phyloP scores from a whole-genome alignment of 2,329 filamentous ascomycete genomes.

The Colletotrichum abscissum region DNA sequence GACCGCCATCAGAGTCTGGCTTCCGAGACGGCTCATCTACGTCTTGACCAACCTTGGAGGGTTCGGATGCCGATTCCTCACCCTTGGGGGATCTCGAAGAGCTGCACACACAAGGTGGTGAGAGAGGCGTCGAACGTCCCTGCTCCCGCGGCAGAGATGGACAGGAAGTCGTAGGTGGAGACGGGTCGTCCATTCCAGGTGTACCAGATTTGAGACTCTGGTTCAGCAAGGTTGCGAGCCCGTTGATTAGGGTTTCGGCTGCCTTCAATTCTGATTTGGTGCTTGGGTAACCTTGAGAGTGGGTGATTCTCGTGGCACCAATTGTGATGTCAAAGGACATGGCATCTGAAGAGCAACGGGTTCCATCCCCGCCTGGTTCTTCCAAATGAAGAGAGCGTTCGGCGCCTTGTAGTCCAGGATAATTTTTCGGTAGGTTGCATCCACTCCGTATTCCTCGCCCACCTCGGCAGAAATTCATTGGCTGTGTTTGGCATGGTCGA shows the following conservation, averaged over 20 bases:
- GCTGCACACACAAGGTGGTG: background rate
- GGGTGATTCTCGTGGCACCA: background rate
- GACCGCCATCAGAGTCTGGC: background rate
- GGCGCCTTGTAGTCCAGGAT: background rate
- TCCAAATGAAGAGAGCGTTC: background rate
- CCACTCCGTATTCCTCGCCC: background rate
- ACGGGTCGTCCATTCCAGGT: background rate
- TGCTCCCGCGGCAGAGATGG: background rate
- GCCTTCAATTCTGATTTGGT: background rate
- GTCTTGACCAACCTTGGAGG: background rate
- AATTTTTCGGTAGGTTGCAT: background rate
- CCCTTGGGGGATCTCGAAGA: background rate
- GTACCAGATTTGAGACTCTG: background rate
- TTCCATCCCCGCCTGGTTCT: rapidly evolving
- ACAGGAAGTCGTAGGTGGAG: background rate
- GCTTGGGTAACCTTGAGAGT: background rate
- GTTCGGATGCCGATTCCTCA: background rate
- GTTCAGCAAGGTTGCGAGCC: background rate
- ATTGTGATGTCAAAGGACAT: background rate
- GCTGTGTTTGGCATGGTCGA: background rate
- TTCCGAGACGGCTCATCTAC: background rate
- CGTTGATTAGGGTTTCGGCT: background rate
- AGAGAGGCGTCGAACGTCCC: background rate
- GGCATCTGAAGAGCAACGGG: background rate
- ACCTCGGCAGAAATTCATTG: background rate